These are phyloP conservation scores for Ogataea dorogensis DNA, from an alignment of 805 yeast genomes.

Conservation along the genomic window DNA sequence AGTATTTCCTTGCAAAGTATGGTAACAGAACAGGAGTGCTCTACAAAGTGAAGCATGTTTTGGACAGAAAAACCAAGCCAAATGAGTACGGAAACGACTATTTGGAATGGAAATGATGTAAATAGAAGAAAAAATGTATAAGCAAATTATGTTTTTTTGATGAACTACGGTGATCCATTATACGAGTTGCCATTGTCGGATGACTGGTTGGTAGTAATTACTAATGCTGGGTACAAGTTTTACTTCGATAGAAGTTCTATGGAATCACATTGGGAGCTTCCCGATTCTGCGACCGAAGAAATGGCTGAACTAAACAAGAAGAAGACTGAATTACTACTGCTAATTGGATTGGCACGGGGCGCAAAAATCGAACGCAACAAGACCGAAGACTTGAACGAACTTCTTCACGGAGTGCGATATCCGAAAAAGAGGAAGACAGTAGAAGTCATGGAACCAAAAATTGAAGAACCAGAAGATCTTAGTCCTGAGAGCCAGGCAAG, in stretches of 20 bases:
- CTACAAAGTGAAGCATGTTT: constrained; percentile 56
- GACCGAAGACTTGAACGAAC: constrained; percentile 8
- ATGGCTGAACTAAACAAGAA: constrained; percentile 4
- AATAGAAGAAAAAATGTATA: constrained; percentile 9
- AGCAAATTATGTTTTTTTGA: constrained; percentile 2
- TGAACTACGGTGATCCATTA: constrained; percentile 8
- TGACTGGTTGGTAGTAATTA: constrained; percentile 25
- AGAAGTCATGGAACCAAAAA: constrained; percentile 2
- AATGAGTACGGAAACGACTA: constrained; percentile 41
- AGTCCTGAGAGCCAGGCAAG: no score
- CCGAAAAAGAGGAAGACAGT: constrained; percentile 3
- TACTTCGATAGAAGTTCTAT: constrained; percentile 15
- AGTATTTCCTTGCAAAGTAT: constrained; percentile 54
- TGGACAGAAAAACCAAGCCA: constrained; percentile 55
- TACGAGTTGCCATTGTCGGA: constrained; percentile 15
- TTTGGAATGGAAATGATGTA: constrained; percentile 43
- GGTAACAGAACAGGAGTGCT: constrained; percentile 59
- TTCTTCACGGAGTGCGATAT: constrained; percentile 9
- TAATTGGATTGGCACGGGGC: constrained; percentile 23
- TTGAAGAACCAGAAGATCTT: constrained; percentile 1
- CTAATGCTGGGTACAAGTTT: constrained; percentile 26
- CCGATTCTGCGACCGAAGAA: constrained; percentile 12
- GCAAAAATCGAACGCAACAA: constrained; percentile 2
- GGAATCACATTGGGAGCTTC: constrained; percentile 28
- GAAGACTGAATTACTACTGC: constrained; percentile 13